Conservation (phyloP, 139 green algal genomes). For the Tetraselmis chui region DNA sequence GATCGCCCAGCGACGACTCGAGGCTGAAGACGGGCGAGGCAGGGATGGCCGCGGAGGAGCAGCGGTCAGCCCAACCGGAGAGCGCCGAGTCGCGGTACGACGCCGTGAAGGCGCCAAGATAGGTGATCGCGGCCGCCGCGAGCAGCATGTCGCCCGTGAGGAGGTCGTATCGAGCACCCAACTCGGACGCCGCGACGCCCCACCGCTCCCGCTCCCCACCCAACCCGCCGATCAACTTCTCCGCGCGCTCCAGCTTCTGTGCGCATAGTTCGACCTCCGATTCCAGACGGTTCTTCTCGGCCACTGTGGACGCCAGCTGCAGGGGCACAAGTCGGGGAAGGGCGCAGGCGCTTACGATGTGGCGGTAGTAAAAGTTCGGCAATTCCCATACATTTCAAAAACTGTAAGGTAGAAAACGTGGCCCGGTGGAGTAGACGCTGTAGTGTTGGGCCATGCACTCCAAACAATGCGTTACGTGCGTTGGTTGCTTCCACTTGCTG, state of each 20-base stretch:
- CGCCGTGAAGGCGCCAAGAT: conserved; percentile 35
- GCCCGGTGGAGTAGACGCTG: too few species aligned
- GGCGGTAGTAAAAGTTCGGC: too few species aligned
- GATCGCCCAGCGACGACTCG: conserved; percentile 19
- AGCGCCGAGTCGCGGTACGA: conserved; percentile 21
- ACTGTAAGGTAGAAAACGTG: too few species aligned
- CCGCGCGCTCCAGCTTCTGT: conserved; percentile 32
- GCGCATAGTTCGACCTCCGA: conserved; percentile 32
- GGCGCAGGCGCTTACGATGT: too few species aligned
- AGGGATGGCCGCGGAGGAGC: conserved; percentile 20
- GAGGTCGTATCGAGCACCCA: background rate
- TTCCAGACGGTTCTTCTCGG: conserved; percentile 29
- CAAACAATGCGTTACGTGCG: too few species aligned
- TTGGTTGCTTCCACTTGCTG: too few species aligned
- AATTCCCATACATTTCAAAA: too few species aligned
- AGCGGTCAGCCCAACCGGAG: conserved; percentile 17
- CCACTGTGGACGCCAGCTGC: conserved; percentile 23
- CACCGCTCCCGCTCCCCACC: conserved; percentile 28
- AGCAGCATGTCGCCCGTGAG: conserved; percentile 21
- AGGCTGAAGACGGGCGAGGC: conserved; percentile 16
- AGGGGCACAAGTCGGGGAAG: too few species aligned
- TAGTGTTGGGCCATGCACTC: too few species aligned
- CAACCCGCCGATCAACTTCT: conserved; percentile 37
- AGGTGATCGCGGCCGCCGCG: conserved; percentile 21
- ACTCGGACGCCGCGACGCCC: conserved; percentile 9